Base-by-base conservation (phyloP, 2,329 filamentous ascomycete genomes). In the Fusarium sp. region DNA sequence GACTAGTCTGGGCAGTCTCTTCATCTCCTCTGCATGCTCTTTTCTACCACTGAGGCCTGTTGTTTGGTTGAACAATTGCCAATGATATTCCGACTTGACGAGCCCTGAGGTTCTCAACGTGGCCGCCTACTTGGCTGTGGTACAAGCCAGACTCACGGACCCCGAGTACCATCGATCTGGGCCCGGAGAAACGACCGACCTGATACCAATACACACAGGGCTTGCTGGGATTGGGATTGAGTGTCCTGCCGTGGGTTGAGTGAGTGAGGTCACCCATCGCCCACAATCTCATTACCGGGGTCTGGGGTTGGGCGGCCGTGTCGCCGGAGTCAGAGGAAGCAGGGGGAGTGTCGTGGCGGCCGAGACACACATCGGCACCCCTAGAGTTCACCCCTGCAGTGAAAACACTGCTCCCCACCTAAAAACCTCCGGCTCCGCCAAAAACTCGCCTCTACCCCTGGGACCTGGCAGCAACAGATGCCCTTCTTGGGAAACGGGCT, bases 371-470 rank as follows among this genome's bases (percentile, higher is more conserved):
- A 75, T 70, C 64, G 67, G 64, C 52, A 67, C 76, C 76, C 76
- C 73, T 75, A 70, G 67, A 52, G 52, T 59, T 57, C 68, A 34
- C 64, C 72, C 62, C 54, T 66, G 59, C 39, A 48, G 57, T 13
- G 61, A 68, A 68, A 66, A 73, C 48, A 32, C 67, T 60, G 60
- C 60, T 68, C 74, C 67, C 74, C 76, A 77, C 70, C 57, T 54
- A 54, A 68, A 76, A 68, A 75, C 71, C 64, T 76, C 75, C 67
- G 69, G 70, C 57, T 70, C 50, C 66, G 66, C 67, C 37, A 66
- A 71, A 73, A 61, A 54, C 65, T 77, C 75, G 75, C 73, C 67
- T 74, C 67, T 76, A 48, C 76, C 76, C 74, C 73, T 76, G 76
- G 71, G 71, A 62, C 70, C 73, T 71, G 70, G 72, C 71, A 67